Percentiles rank a stretch among this genome's conserved stretches.
Evolutionary conservation across 768 basidiomycete species (phyloP).

Genomic region (Pluteus cervinus): DNA sequence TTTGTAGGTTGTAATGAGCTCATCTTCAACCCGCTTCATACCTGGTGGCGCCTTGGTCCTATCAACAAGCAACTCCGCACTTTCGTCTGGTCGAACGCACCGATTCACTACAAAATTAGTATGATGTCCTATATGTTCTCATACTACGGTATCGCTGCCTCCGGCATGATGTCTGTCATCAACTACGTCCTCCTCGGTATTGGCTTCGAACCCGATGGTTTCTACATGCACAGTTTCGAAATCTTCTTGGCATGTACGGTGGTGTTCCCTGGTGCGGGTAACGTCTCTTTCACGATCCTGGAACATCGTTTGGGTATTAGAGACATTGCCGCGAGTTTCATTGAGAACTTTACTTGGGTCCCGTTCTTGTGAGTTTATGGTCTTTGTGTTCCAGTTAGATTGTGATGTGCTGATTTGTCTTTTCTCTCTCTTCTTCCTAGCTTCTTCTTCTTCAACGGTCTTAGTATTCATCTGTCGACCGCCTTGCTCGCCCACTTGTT

Average conservation of each 20-base stretch:
- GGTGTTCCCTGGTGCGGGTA: conserved; percentile 65
- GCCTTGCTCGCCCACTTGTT: conserved; percentile 67
- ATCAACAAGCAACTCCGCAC: conserved; percentile 75
- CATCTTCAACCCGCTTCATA: conserved; percentile 76
- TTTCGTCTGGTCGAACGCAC: conserved; percentile 73
- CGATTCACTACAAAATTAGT: conserved; percentile 77
- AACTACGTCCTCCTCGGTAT: conserved; percentile 71
- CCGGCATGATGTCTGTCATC: conserved; percentile 53
- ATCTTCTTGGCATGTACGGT: conserved; percentile 71
- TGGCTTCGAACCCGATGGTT: conserved; percentile 58
- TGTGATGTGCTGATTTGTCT: conserved; percentile 2
- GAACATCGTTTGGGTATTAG: conserved; percentile 63
- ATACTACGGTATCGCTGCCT: conserved; percentile 60
- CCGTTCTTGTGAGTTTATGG: conserved; percentile 63
- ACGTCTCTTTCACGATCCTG: conserved; percentile 59
- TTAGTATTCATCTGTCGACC: conserved; percentile 63
- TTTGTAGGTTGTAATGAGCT: conserved; percentile 65
- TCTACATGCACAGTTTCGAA: conserved; percentile 67
- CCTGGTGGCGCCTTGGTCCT: conserved; percentile 77
- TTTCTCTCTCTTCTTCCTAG: conserved; percentile 22
- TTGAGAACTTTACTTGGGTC: conserved; percentile 61
- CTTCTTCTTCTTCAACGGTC: conserved; percentile 76
- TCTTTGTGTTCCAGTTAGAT: neutral
- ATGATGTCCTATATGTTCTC: conserved; percentile 72
- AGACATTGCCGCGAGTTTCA: conserved; percentile 38